Base-by-base conservation (phyloP, 202 grass and related monocot species). In the Alloteropsis angusta region DNA sequence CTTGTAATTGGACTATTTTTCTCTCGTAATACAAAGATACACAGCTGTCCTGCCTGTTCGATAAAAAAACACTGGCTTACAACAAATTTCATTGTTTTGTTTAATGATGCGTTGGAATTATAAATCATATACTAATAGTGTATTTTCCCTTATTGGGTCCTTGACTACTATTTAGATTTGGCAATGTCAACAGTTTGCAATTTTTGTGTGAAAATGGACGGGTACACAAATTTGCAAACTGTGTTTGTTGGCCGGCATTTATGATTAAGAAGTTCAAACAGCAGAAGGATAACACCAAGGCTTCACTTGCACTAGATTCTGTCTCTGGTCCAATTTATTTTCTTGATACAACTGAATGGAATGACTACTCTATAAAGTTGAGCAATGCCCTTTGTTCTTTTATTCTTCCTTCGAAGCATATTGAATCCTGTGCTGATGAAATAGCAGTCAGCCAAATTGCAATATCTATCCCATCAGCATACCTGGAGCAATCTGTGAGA, bases 191-290 rank as follows among this genome's bases (percentile, higher is more conserved):
- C 66, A 97, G 90, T 71, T 80, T 97, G 59, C 85, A 90, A 75
- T 88, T 92, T 76, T 83, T 97, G 58, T 94, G 85, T 83, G 95
- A 97, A 90, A 97, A 87, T 88, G 91, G 95, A 61, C 91, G 89
- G 36, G 74, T 94, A 83, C 95, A 97, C 53, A 97, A 97, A 84
- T 97, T 97, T 72, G 95, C 89, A 46, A 97, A 97, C 81, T 88
- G 81, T 78, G 85, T 97, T 61, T 94, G 91, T 75, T 97, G 89
- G 95, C 95, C 95, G 55, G 89, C 89, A 47, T 94, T 94, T 77
- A 89, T 92, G 79, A 84, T 90, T 87, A 89, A 92, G 65, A 87
- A 90, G 74, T 85, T 90, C 77, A 47, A 84, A 75, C 84, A 46
- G 71, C 83, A 88, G 78, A 74, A 56, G 25, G 68, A 84, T 54